phyloP scores from a whole-genome alignment of 2,329 filamentous ascomycete genomes.

The Pseudomassariella vexata region DNA sequence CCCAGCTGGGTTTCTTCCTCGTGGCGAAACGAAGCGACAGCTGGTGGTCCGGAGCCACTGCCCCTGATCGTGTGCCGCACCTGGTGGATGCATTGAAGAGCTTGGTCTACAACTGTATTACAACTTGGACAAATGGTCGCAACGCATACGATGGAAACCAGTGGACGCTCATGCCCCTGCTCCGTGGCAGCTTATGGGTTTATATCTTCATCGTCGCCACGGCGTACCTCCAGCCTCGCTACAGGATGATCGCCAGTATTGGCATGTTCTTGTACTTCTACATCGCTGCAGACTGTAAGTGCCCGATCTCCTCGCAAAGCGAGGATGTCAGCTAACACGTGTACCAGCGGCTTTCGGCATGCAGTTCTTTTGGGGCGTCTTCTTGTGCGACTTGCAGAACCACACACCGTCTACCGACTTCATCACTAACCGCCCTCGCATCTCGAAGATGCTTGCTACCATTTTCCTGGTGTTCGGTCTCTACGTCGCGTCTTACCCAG shows the following conservation, averaged over 20 bases:
- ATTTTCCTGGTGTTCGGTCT: slow-evolving; percentile 46
- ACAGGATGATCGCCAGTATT: slow-evolving; percentile 40
- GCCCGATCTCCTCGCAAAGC: background rate
- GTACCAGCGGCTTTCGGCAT: slow-evolving; percentile 40
- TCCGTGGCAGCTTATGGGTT: slow-evolving; percentile 48
- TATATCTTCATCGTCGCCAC: slow-evolving; percentile 48
- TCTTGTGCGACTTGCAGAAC: slow-evolving; percentile 55
- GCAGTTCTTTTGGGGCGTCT: slow-evolving; percentile 57
- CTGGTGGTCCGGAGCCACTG: slow-evolving; percentile 50
- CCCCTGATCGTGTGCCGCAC: slow-evolving; percentile 32
- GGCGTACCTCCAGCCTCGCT: slow-evolving; percentile 39
- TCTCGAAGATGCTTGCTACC: slow-evolving; percentile 37
- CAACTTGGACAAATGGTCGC: slow-evolving; percentile 43
- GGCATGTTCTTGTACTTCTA: slow-evolving; percentile 45
- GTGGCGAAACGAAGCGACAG: slow-evolving; percentile 51
- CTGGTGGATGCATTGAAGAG: slow-evolving; percentile 35
- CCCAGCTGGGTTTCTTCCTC: slow-evolving; percentile 51
- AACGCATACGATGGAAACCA: slow-evolving; percentile 53
- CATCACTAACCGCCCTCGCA: slow-evolving; percentile 36
- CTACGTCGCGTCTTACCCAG: slow-evolving; percentile 54
- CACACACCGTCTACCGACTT: slow-evolving; percentile 38
- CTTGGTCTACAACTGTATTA: slow-evolving; percentile 37
- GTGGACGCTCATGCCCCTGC: slow-evolving; percentile 51
- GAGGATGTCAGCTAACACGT: slow-evolving; percentile 8
- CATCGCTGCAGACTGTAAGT: slow-evolving; percentile 27